phyloP scores from a whole-genome alignment of 805 yeast genomes.

The Hanseniaspora hatyaiensis region DNA sequence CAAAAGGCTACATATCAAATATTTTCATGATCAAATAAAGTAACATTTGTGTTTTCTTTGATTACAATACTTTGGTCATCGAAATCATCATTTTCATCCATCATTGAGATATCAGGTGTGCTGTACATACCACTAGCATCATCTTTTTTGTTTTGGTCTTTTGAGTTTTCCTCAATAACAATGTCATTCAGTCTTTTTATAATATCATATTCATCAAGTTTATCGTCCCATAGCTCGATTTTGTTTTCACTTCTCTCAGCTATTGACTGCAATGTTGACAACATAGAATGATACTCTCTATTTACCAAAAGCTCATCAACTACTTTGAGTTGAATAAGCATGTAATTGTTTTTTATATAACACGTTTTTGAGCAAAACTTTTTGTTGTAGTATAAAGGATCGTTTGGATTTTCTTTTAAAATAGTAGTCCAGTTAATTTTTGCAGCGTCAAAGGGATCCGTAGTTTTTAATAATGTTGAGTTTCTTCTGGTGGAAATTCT shows the following conservation, averaged over 20 bases:
- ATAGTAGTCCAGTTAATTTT: constrained; percentile 13
- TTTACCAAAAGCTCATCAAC: constrained; percentile 12
- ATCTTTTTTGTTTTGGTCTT: neutral
- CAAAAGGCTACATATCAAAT: neutral
- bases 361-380: constrained; percentile 12
- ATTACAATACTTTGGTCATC: no score
- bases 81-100: constrained; percentile 8
- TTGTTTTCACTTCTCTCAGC: constrained; percentile 6
- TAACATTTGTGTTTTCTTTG: constrained; percentile 12
- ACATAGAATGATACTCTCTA: constrained; percentile 9
- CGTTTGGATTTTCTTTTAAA: constrained; percentile 15
- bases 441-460: constrained; percentile 11
- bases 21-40: constrained; percentile 11
- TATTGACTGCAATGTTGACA: neutral
- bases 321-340: constrained; percentile 11
- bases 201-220: constrained; percentile 10
- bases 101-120: constrained; percentile 12
- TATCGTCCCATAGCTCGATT: constrained; percentile 15
- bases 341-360: constrained; percentile 14
- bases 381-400: constrained; percentile 12
- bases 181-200: constrained; percentile 8
- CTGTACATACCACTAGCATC: neutral
- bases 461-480: constrained; percentile 9
- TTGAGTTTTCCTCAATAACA: neutral
- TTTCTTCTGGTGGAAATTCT: constrained; percentile 5